Evolutionary conservation across 108 stramenopile species (phyloP), one percentile per base, ranked within the genome.

Genomic region (Epithemia pelagica): DNA sequence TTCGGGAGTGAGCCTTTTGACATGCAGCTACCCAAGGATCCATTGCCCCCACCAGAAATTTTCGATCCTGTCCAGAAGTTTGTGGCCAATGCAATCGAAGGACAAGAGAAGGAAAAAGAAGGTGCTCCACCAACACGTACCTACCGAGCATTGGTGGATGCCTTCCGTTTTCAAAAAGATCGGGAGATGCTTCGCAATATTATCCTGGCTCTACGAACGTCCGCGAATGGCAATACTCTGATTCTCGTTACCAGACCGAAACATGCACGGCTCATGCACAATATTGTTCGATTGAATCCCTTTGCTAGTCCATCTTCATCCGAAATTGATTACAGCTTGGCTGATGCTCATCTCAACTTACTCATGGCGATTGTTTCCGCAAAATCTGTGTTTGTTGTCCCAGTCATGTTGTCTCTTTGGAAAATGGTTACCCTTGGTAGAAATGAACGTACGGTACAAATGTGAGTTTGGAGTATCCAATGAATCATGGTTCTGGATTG

Each of bases 361-460:
- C 57, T 86, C 18, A 24, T 86, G 59, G 85, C 81, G 25, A 30
- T 86, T n/a, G 85, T 82, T 15, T 78, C 77, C 37, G 85, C 85
- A 8, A 77, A 82, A 19, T 78, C 81, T n/a, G 52, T 62, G n/a
- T 69, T 65, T 56, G 24, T 77, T 28, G 32, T 68, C 2, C 57
- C 54, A 59, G 62, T 32, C 59, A 74, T 74, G 54, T 68, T 74
- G 1, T 55, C 74, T 10, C 66, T 80, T 0, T 86, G 85, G 85
- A 78, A 68, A 32, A 59, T 85, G 37, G 58, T 82, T 21, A 51
- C 69, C 3, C 52, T 46, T 54, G 24, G 5, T 1, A 32, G 56
- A 26, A 52, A 27, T 26, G 59, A 60, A 30, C 24, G 30, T 30
- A 27, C 59, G 2, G 1, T 28, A 7, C 26, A 66, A 31, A 30